Base-by-base conservation (phyloP, 75 land plant genomes). In the Gnetum montanum region DNA sequence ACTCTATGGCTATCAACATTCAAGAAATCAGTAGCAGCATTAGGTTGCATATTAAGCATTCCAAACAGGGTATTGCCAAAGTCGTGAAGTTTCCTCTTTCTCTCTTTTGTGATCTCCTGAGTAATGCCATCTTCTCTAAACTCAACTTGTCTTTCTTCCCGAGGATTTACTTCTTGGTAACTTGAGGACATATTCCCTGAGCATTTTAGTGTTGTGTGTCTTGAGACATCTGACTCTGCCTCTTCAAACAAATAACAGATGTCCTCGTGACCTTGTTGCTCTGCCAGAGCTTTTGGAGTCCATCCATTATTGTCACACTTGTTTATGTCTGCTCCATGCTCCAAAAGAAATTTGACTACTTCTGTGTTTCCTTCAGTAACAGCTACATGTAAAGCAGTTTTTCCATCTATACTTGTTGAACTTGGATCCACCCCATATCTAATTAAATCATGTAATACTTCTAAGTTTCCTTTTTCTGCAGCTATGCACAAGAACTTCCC, bases 321-420 rank as follows among this genome's bases (percentile, higher is more conserved):
- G 47, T 74, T 61, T 8, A 58, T 33, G 41, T 78, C 78, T 8
- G 81, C 72, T 4, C 78, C 78, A 20, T 65, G 64, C 19, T 73
- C 73, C 48, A 38, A 0, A 41, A 57, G 47, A 43, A 67, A 79
- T 64, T 74, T 68, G 18, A 74, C 90, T 15, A 70, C 57, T 18
- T 59, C 61, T 3, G 48, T 24, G 5, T 70, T 68, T 29, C 75
- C 84, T n/a, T 74, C 71, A 31, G 46, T 58, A 25, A 79, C 70
- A 16, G 96, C 96, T 20, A 65, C 35, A 50, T 90, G 96, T 25
- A 90, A 79, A 8, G 90, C 79, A 0, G 90, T 82, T 5, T 65
- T 61, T 15, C 83, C 86, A 22, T 77, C 74, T 52, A 12, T 52
- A 54, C 49, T 72, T 18, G 73, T 50, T n/a, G 40, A 33, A 6